These are phyloP conservation scores for Boletus patriciae DNA, from an alignment of 768 basidiomycete species.

Conservation along the genomic window DNA sequence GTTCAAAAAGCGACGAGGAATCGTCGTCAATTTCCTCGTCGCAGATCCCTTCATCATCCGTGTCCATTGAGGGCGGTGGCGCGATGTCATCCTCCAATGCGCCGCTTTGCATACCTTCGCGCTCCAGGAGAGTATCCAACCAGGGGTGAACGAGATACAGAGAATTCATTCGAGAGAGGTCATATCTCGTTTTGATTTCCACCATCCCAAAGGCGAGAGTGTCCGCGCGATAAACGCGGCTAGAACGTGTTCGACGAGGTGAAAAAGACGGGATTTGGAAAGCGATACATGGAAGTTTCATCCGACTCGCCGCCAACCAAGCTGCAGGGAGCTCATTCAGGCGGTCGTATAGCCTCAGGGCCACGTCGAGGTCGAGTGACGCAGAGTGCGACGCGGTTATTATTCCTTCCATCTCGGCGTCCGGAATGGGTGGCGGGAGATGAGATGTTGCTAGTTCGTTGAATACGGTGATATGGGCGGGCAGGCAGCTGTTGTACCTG, in stretches of 20 bases:
- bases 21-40: no score
- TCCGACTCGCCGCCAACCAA: neutral
- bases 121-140: neutral
- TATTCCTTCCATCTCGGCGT: neutral
- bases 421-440: neutral
- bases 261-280: neutral
- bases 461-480: no score
- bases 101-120: neutral
- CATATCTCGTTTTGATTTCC: neutral
- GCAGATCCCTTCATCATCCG: no score
- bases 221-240: neutral
- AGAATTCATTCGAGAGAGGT: neutral
- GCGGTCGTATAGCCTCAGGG: no score
- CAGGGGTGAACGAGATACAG: neutral
- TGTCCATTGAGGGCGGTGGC: no score
- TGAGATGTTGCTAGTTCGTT: no score
- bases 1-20: no score
- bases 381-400: neutral
- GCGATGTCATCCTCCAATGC: neutral
- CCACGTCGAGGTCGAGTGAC: neutral
- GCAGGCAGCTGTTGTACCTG: neutral
- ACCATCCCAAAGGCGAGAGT: neutral
- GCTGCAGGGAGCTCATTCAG: no score
- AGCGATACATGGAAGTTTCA: neutral
- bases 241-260: neutral